Percentiles rank a stretch among this genome's conserved stretches.
These are phyloP conservation scores for Amaranthus tricolor DNA, from an alignment of 179 eudicot genomes.

Conservation along the genomic window DNA sequence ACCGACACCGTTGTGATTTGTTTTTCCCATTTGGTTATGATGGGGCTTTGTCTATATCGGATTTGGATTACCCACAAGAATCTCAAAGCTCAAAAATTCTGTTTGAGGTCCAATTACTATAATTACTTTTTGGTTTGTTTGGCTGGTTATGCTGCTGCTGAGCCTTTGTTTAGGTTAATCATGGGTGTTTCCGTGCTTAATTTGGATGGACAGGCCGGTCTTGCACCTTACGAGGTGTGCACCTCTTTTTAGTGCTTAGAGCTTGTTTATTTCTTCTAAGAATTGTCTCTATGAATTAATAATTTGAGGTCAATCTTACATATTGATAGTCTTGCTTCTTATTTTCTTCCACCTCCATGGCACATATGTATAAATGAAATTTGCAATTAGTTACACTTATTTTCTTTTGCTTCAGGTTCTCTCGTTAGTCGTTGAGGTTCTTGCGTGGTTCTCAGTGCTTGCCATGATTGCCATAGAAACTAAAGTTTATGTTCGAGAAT, in stretches of 20 bases:
- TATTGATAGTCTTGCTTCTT: background rate
- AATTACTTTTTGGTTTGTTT: conserved; percentile 57
- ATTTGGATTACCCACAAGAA: conserved; percentile 51
- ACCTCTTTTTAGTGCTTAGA: conserved; percentile 1
- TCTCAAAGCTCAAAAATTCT: conserved; percentile 37
- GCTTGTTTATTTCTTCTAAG: background rate
- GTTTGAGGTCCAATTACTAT: conserved; percentile 51
- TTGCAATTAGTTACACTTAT: background rate
- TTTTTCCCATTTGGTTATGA: conserved; percentile 58
- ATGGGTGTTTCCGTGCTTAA: conserved; percentile 60
- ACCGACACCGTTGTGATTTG: conserved; percentile 52
- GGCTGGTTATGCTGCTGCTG: conserved; percentile 64
- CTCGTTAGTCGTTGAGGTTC: conserved; percentile 56
- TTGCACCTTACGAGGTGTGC: conserved; percentile 76
- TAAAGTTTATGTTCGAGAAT: conserved; percentile 61
- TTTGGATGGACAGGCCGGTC: conserved; percentile 51
- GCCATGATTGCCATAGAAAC: conserved; percentile 68
- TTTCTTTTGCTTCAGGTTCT: conserved; percentile 44
- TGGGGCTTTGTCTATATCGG: conserved; percentile 63
- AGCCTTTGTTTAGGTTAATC: conserved; percentile 63
- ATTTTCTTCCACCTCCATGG: background rate
- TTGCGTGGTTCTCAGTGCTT: conserved; percentile 71
- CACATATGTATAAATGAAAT: too few species aligned
- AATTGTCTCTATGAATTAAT: background rate
- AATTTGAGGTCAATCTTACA: background rate